A percentile compares a stretch with the other conserved stretches of the same genome.
phyloP scores from a whole-genome alignment of 305 asterid genomes.

The Fraxinus albicans region DNA sequence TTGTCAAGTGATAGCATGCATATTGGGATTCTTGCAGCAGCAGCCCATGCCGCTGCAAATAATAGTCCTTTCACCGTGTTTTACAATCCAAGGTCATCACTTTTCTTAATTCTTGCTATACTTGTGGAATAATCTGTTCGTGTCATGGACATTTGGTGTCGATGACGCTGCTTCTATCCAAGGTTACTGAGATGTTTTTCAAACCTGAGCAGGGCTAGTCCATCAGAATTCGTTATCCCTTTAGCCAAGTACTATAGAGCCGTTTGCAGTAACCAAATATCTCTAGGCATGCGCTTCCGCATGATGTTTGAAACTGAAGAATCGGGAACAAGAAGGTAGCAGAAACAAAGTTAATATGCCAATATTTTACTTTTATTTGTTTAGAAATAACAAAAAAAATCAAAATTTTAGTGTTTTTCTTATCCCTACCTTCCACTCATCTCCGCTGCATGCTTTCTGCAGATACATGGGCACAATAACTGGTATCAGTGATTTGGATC shows the following conservation, averaged over 20 bases:
- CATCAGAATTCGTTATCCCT: conserved; percentile 92
- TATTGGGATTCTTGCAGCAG: conserved; percentile 94
- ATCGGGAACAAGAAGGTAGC: conserved; percentile 83
- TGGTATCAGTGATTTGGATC: conserved; percentile 84
- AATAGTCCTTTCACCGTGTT: conserved; percentile 91
- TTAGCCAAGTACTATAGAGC: conserved; percentile 92
- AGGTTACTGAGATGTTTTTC: conserved; percentile 18
- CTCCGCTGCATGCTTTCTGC: conserved; percentile 20
- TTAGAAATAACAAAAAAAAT: not conserved
- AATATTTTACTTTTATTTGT: not conserved
- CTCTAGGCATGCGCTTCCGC: conserved; percentile 96
- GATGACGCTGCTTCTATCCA: not conserved
- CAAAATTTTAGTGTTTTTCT: not conserved
- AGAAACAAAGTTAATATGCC: not conserved
- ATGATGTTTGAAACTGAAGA: conserved; percentile 98
- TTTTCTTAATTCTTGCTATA: not conserved
- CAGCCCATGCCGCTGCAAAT: conserved; percentile 95
- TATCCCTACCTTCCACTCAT: conserved; percentile 1
- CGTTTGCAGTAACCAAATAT: conserved; percentile 77
- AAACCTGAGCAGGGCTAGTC: conserved; percentile 76
- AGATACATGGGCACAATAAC: conserved; percentile 99
- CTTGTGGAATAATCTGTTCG: not conserved
- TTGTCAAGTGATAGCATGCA: conserved; percentile 96
- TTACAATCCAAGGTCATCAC: conserved; percentile 78
- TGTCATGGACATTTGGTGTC: not conserved